Evolutionary conservation across 805 yeast species (phyloP).

Genomic region (Kazachstania martiniae): DNA sequence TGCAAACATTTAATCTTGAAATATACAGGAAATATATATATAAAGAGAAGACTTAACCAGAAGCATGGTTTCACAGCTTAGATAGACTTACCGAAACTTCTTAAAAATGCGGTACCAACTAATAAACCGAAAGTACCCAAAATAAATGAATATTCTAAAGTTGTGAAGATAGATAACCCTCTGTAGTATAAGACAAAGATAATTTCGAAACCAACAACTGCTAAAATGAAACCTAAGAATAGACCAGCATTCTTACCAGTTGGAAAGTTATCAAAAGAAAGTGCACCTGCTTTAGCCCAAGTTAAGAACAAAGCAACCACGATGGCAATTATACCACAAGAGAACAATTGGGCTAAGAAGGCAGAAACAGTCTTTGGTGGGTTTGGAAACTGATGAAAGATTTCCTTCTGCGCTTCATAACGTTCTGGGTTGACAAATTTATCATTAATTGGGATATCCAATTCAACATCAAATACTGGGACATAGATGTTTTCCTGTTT

Average conservation of each 20-base stretch:
- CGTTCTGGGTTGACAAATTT: constrained; percentile 12
- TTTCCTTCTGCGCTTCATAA: constrained; percentile 46
- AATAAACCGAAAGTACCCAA: constrained; percentile 45
- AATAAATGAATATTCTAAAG: constrained; percentile 22
- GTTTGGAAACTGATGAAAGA: constrained; percentile 47
- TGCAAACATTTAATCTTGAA: no score
- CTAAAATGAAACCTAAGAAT: constrained; percentile 15
- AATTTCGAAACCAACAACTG: constrained; percentile 24
- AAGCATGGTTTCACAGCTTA: no score
- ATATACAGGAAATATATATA: constrained; percentile 2
- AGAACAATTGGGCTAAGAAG: constrained; percentile 41
- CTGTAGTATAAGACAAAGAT: constrained; percentile 22
- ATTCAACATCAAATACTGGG: constrained; percentile 12
- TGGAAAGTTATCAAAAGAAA: constrained; percentile 20
- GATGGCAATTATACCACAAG: constrained; percentile 33
- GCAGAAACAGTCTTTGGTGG: constrained; percentile 44
- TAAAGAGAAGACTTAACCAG: no score
- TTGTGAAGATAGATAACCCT: constrained; percentile 25
- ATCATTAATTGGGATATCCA: constrained; percentile 3
- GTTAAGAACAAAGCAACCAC: constrained; percentile 33
- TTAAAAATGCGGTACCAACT: constrained; percentile 57
- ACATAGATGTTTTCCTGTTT: constrained; percentile 9
- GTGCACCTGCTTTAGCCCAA: constrained; percentile 30
- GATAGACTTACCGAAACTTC: constrained; percentile 27
- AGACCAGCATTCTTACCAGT: constrained; percentile 15